These are phyloP conservation scores for Xylaria hypoxylon DNA, from an alignment of 2,329 filamentous ascomycete species.

Conservation along the genomic window DNA sequence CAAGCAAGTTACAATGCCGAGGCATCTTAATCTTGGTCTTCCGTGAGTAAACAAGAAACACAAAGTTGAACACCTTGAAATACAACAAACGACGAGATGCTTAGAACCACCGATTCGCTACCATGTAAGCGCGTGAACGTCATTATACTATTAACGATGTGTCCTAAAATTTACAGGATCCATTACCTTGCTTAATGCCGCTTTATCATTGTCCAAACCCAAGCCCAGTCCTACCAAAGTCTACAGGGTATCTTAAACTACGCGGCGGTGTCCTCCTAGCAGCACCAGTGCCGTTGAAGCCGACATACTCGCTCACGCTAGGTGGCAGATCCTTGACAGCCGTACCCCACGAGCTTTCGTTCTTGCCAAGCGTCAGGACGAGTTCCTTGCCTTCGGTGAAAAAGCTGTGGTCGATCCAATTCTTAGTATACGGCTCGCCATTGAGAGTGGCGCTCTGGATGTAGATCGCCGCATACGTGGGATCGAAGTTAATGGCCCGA, in stretches of 20 bases:
- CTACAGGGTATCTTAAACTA: constrained; percentile 26
- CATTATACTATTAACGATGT: constrained; percentile 26
- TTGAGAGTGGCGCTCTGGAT: constrained; percentile 74
- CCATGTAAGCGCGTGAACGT: neutral
- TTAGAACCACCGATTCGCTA: neutral
- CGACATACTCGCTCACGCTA: constrained; percentile 59
- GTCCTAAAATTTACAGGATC: constrained; percentile 20
- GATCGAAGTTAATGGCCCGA: constrained; percentile 71
- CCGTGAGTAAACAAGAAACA: no score
- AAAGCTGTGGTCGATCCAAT: constrained; percentile 76
- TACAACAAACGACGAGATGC: neutral
- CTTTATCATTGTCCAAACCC: constrained; percentile 24
- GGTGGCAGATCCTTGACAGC: constrained; percentile 70
- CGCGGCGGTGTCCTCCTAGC: constrained; percentile 9
- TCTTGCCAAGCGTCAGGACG: constrained; percentile 69
- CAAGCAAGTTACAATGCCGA: neutral
- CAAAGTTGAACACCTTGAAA: neutral
- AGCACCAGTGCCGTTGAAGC: constrained; percentile 43
- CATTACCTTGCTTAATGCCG: neutral
- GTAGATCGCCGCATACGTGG: constrained; percentile 67
- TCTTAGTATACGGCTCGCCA: constrained; percentile 69
- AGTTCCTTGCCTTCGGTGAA: constrained; percentile 73
- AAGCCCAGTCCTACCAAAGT: constrained; percentile 20
- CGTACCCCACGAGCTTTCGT: constrained; percentile 75
- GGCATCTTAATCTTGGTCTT: neutral